Percentiles rank a stretch among this genome's conserved stretches.
Conservation (phyloP, 176 grass and related monocot species). For the Triticum turgidum region DNA sequence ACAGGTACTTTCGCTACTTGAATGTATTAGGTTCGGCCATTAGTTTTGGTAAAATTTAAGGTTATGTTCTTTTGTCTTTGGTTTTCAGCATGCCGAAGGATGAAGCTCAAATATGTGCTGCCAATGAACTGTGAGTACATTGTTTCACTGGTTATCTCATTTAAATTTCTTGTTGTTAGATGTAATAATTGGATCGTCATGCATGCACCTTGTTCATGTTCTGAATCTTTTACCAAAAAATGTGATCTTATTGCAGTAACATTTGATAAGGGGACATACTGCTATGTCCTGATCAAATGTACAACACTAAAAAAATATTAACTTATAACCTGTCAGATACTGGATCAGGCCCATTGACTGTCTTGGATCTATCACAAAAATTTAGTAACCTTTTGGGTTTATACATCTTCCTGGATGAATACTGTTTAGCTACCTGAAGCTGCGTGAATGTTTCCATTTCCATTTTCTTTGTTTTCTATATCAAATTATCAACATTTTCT, state of each 20-base stretch:
- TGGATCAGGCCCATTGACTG: background rate
- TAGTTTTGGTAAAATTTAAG: constrained; percentile 12
- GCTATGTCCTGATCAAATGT: background rate
- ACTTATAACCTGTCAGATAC: background rate
- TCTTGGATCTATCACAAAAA: background rate
- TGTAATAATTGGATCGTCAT: no score
- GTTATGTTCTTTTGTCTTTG: constrained; percentile 11
- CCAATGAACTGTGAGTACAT: constrained; percentile 77
- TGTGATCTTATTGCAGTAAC: background rate
- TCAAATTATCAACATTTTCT: background rate
- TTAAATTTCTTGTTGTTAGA: background rate
- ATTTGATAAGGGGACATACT: constrained; percentile 8
- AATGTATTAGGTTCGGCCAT: background rate
- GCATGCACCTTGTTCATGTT: constrained; percentile 1
- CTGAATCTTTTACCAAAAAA: constrained; percentile 14
- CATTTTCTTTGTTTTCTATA: background rate
- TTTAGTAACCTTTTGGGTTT: background rate
- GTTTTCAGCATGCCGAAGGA: constrained; percentile 94
- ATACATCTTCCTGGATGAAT: background rate
- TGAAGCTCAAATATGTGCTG: constrained; percentile 89
- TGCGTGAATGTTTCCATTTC: background rate
- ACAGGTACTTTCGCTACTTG: constrained; percentile 60
- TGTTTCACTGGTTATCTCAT: constrained; percentile 13
- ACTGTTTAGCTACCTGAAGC: background rate
- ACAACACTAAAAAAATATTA: background rate